phyloP scores from a whole-genome alignment of 352 stramenopile species.

The Phytophthora hibernalis region DNA sequence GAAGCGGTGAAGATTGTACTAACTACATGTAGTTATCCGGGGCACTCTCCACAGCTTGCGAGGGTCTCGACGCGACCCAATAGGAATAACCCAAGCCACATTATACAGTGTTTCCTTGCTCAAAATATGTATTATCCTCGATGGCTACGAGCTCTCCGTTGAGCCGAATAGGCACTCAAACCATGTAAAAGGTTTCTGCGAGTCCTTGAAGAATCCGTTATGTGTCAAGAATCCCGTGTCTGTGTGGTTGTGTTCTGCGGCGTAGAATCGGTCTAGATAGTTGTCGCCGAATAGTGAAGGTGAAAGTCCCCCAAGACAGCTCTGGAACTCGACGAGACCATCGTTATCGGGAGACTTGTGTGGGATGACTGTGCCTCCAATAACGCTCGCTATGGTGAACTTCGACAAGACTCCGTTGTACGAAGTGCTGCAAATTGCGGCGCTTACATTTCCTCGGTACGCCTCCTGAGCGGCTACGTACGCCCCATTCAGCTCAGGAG shows the following conservation, averaged over 20 bases:
- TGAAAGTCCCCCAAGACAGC: background rate
- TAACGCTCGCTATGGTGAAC: conserved; percentile 19
- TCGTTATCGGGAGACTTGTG: conserved; percentile 35
- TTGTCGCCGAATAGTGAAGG: conserved; percentile 1
- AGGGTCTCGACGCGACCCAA: too few relatives aligned
- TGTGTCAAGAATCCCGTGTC: conserved; percentile 6
- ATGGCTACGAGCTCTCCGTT: too few relatives aligned
- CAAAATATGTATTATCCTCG: too few relatives aligned
- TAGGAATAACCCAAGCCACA: conserved; percentile 19
- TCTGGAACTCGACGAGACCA: background rate
- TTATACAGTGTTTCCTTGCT: conserved; percentile 4
- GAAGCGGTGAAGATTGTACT: too few relatives aligned
- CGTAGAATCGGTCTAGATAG: conserved; percentile 2
- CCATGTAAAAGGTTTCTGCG: conserved; percentile 9
- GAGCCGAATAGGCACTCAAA: background rate
- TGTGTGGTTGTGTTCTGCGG: conserved; percentile 1
- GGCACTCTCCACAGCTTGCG: too few relatives aligned
- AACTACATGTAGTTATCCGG: too few relatives aligned
- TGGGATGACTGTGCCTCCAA: conserved; percentile 15
- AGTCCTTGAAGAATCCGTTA: conserved; percentile 1
- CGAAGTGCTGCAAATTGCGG: conserved; percentile 39
- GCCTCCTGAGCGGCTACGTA: conserved; percentile 33
- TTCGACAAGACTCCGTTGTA: conserved; percentile 37
- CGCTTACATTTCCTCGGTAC: conserved; percentile 29
- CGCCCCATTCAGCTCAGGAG: conserved; percentile 11